These are phyloP conservation scores for Aspergillus nanangensis DNA, from an alignment of 495 filamentous ascomycete species.

Conservation along the genomic window DNA sequence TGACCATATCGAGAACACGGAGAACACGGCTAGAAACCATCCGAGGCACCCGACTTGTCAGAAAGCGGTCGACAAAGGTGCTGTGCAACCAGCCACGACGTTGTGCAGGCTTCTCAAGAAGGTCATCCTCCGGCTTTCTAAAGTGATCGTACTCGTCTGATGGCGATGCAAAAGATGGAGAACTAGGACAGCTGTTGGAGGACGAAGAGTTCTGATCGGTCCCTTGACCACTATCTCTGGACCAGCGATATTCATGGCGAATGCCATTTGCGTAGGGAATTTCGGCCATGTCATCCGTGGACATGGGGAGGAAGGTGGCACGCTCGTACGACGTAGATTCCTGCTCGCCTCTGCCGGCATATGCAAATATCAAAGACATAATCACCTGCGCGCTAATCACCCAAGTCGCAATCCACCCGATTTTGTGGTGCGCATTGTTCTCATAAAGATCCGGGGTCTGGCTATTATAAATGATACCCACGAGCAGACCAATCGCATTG, in stretches of 20 bases:
- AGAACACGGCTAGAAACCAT: constrained; percentile 59
- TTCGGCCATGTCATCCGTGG: constrained; percentile 61
- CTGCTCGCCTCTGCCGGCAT: constrained; percentile 35
- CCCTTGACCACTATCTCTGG: constrained; percentile 85
- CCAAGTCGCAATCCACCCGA: constrained; percentile 83
- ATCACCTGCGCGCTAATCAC: constrained; percentile 63
- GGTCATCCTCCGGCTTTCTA: constrained; percentile 48
- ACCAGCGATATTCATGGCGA: constrained; percentile 57
- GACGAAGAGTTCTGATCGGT: constrained; percentile 70
- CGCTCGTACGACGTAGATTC: constrained; percentile 27
- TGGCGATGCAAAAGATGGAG: constrained; percentile 45
- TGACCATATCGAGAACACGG: constrained; percentile 52
- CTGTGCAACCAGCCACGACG: constrained; percentile 42
- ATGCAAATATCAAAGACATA: constrained; percentile 58
- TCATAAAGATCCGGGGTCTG: constrained; percentile 85
- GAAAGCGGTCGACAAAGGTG: constrained; percentile 42
- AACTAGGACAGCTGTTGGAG: constrained; percentile 61
- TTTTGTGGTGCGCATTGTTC: constrained; percentile 82
- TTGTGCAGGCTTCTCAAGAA: constrained; percentile 24
- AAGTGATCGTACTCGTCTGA: constrained; percentile 51
- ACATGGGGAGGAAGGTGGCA: constrained; percentile 61
- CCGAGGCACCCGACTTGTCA: constrained; percentile 43
- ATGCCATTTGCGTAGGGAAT: constrained; percentile 44
- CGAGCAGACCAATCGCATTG: constrained; percentile 66
- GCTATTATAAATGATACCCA: constrained; percentile 74